Evolutionary conservation across 768 basidiomycete genomes (phyloP), one percentile per base, ranked within the genome.

Genomic region (Lactarius quietus): DNA sequence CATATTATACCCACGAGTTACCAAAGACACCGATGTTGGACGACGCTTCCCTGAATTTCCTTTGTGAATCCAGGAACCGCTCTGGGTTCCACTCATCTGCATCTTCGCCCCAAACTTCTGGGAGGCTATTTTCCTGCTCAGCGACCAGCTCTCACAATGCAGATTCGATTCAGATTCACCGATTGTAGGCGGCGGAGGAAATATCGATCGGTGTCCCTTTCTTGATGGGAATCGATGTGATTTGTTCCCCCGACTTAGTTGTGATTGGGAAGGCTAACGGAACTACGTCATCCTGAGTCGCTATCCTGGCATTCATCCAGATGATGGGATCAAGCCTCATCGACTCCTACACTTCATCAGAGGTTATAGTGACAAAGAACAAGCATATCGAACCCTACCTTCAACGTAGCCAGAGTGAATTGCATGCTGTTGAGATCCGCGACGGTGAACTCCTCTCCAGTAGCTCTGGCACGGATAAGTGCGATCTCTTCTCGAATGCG

Each of bases 401-500:
- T 64, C 59, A 38, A 20, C 3, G 29, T 57, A 59, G 61, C 61
- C 6, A 20, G 38, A 8, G 28, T 61, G 38, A 29, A 39, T 31
- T 0, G 48, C 64, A 57, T 64, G 57, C 23, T 31, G 51, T 17
- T 51, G 12, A 59, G 55, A n/a, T 53, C 65, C 6, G 45, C 23
- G 15, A 63, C 35, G 4, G 20, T n/a, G 15, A 41, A 53, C 17
- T 58, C 62, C 2, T 38, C 23, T 20, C 41, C 17, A 9, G 15
- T n/a, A n/a, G 68, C 62, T 33, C 51, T n/a, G 12, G 54, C 56
- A 7, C 62, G 62, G 12, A 41, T 15, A 20, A 57, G 48, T 7
- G 29, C 29, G 5, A 63, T 38, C 56, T 71, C 70, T 48, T 39
- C 45, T 29, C 69, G 70, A 35, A 71, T 64, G 26, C 43, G 33